phyloP scores from a whole-genome alignment of 2,329 filamentous ascomycete species.

The Cyclaneusma minus region DNA sequence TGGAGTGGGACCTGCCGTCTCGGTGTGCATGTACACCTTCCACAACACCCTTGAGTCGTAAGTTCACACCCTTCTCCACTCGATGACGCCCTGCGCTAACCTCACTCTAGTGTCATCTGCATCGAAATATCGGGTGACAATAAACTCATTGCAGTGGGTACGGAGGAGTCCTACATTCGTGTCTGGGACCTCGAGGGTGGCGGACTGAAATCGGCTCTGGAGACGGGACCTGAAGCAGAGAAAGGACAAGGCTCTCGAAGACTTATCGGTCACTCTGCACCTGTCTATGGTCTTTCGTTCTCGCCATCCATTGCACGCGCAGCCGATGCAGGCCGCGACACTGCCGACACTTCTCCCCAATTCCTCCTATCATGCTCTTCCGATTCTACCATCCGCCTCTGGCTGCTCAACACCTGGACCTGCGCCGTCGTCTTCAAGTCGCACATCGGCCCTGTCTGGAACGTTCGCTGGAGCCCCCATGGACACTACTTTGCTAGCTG shows the following conservation, averaged over 20 bases:
- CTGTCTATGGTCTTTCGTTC: slow-evolving; percentile 82
- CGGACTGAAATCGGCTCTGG: slow-evolving; percentile 52
- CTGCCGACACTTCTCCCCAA: slow-evolving; percentile 41
- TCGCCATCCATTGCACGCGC: slow-evolving; percentile 29
- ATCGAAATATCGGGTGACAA: slow-evolving; percentile 92
- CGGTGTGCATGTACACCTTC: slow-evolving; percentile 95
- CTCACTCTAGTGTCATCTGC: slow-evolving; percentile 55
- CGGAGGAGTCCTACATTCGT: slow-evolving; percentile 87
- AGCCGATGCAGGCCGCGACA: slow-evolving; percentile 8
- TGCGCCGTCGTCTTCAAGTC: slow-evolving; percentile 89
- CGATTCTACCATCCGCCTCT: slow-evolving; percentile 78
- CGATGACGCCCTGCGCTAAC: slow-evolving; percentile 2
- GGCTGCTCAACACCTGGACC: slow-evolving; percentile 86
- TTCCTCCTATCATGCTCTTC: slow-evolving; percentile 77
- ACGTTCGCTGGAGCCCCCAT: slow-evolving; percentile 77
- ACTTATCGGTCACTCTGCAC: slow-evolving; percentile 74
- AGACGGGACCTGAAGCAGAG: slow-evolving; percentile 43
- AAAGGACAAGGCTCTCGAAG: slow-evolving; percentile 58
- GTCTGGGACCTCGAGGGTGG: slow-evolving; percentile 86
- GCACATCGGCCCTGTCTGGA: slow-evolving; percentile 79
- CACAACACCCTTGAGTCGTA: slow-evolving; percentile 90
- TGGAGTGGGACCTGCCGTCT: slow-evolving; percentile 68
- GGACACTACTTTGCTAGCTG: slow-evolving; percentile 89
- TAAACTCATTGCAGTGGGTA: slow-evolving; percentile 73
- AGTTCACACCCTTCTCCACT: slow-evolving; percentile 18